Conservation (phyloP, 177 flowering plant genomes). For the Vitis hybrid region DNA sequence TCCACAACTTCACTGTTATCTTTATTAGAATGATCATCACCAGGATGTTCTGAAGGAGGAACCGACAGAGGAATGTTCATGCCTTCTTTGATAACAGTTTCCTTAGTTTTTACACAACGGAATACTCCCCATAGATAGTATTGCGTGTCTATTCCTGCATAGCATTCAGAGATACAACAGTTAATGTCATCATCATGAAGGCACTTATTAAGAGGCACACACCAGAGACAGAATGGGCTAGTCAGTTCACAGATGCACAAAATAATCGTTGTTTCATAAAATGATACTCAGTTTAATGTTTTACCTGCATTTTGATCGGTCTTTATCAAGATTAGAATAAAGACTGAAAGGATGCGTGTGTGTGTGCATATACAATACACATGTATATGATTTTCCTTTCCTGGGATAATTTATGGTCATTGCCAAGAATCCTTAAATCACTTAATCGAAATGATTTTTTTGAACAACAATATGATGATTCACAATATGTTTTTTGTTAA, state of each 20-base stretch:
- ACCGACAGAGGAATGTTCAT: background rate
- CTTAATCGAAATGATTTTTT: too few relatives aligned
- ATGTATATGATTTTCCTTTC: too few relatives aligned
- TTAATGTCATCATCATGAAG: background rate
- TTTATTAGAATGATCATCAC: background rate
- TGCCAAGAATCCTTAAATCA: too few relatives aligned
- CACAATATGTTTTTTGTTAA: too few relatives aligned
- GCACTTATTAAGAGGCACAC: background rate
- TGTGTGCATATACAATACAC: too few relatives aligned
- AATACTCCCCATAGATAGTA: conserved; percentile 38
- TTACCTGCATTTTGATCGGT: too few relatives aligned
- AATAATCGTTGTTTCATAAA: background rate
- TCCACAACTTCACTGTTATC: conserved; percentile 7
- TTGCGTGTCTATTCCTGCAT: conserved; percentile 7
- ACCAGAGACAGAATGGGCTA: background rate
- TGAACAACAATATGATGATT: too few relatives aligned
- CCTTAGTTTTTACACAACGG: conserved; percentile 5
- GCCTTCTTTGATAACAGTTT: background rate
- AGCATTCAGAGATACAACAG: conserved; percentile 6
- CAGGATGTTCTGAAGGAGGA: background rate
- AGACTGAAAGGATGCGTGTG: too few relatives aligned
- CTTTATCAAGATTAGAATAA: too few relatives aligned
- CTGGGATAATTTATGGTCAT: too few relatives aligned
- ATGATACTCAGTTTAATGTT: too few relatives aligned
- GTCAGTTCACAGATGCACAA: too few relatives aligned